These are phyloP conservation scores for Aspergillus felis DNA, from an alignment of 2,329 filamentous ascomycete genomes.

Conservation along the genomic window DNA sequence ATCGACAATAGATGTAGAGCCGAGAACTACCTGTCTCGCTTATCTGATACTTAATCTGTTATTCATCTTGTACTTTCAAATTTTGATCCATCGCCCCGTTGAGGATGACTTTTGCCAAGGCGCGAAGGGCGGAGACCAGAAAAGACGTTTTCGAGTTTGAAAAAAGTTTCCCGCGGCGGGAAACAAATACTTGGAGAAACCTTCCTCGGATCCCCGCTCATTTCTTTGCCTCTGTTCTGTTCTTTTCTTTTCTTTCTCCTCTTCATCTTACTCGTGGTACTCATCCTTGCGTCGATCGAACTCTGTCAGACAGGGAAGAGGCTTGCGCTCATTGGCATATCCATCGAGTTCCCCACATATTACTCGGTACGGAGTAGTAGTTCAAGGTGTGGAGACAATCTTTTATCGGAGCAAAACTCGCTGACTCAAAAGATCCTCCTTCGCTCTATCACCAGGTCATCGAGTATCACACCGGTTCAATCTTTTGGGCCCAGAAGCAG, in stretches of 20 bases:
- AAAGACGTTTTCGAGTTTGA: background rate
- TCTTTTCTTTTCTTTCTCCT: too few species aligned
- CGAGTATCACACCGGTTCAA: constrained; percentile 1
- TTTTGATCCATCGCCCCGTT: background rate
- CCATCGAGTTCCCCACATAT: too few species aligned
- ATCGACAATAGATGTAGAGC: background rate
- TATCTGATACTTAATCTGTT: background rate
- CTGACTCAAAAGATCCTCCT: constrained; percentile 9
- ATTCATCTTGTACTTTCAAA: background rate
- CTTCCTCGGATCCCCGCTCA: background rate
- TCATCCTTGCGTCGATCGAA: background rate
- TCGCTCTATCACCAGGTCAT: background rate
- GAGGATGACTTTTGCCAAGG: background rate
- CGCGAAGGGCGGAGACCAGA: background rate
- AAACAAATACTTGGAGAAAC: background rate
- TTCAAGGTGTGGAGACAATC: background rate
- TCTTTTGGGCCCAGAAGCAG: constrained; percentile 7
- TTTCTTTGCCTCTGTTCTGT: background rate
- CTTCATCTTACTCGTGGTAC: too few species aligned
- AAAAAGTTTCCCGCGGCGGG: background rate
- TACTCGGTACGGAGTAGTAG: too few species aligned
- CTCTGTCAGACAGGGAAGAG: background rate
- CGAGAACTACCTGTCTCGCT: background rate
- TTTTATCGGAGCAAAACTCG: background rate
- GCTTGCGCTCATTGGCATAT: too few species aligned